Conservation (phyloP, 176 grass and related monocot species). For the Panicum miliaceum region DNA sequence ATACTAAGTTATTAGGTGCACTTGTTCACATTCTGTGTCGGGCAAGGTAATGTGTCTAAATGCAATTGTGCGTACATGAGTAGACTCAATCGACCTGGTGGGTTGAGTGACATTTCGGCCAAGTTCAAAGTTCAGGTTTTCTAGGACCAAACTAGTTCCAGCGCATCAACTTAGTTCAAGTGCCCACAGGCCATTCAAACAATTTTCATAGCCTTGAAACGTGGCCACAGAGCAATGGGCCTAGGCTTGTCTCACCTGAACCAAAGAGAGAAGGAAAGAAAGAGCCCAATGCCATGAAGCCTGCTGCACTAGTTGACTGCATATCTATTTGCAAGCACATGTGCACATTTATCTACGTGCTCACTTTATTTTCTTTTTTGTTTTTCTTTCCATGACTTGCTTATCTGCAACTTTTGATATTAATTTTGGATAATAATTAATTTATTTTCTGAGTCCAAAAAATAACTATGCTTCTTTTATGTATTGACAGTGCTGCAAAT, state of each 20-base stretch:
- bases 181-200: background rate
- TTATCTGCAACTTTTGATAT: background rate
- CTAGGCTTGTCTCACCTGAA: background rate
- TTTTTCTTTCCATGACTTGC: background rate
- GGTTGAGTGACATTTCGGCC: background rate
- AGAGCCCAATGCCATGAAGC: background rate
- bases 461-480: slow-evolving; percentile 20
- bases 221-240: background rate
- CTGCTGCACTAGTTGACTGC: background rate
- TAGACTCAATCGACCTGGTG: background rate
- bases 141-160: background rate
- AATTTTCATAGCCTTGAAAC: background rate
- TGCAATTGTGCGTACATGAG: background rate
- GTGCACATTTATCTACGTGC: background rate
- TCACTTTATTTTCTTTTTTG: background rate
- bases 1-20: background rate
- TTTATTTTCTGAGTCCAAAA: background rate
- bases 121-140: background rate
- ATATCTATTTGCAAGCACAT: background rate
- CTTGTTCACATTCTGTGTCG: background rate
- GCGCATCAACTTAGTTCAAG: background rate
- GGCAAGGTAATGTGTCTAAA: background rate
- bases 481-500: slow-evolving; percentile 11
- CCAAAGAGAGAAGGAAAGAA: background rate
- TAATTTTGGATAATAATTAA: background rate